Base-by-base conservation (phyloP, 75 land plant genomes). In the Cryptomeria japonica region DNA sequence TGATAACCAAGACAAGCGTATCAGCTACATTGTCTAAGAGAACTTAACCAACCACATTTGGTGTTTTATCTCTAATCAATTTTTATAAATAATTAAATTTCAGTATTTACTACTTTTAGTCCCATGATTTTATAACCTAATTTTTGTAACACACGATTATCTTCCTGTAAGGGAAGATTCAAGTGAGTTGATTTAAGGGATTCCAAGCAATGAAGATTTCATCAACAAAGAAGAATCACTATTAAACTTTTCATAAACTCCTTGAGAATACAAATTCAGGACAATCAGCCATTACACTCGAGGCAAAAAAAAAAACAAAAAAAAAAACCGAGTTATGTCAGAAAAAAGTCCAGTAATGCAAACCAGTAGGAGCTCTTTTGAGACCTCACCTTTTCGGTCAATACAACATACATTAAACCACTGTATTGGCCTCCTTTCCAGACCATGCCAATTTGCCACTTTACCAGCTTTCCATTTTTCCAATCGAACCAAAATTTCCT, bases 361-460 rank as follows among this genome's bases (percentile, higher is more conserved):
- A 25, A 85, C 55, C 37, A 34, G 77, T 56, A 87, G 9, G 49
- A 53, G 51, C 86, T 15, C 32, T 47, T 41, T 39, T 42, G 41
- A 78, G 55, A 85, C 22, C 75, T 88, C 87, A 97, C 99, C 96
- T 92, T 84, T 96, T 68, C 95, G 94, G 70, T 98, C 96, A 38
- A 95, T 85, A 83, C 95, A 97, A n/a, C 92, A 89, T 44, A 95
- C 92, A 87, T 92, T 93, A 72, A 98, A 86, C 99, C 99, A 98
- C 68, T 93, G 94, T 42, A 97, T 88, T 28, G 99, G 95, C 46
- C 90, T 88, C 41, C 94, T 93, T 92, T 93, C 95, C 51, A 90
- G 68, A 86, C 87, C 91, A 85, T 95, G 98, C 98, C 99, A 96
- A 42, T 90, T 77, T 13, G 93, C 90, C 86, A 97, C 70, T 82